A percentile compares a stretch with the other conserved stretches of the same genome.
Evolutionary conservation across 805 yeast species (phyloP).

Genomic region (Ogataea paradorogensis): DNA sequence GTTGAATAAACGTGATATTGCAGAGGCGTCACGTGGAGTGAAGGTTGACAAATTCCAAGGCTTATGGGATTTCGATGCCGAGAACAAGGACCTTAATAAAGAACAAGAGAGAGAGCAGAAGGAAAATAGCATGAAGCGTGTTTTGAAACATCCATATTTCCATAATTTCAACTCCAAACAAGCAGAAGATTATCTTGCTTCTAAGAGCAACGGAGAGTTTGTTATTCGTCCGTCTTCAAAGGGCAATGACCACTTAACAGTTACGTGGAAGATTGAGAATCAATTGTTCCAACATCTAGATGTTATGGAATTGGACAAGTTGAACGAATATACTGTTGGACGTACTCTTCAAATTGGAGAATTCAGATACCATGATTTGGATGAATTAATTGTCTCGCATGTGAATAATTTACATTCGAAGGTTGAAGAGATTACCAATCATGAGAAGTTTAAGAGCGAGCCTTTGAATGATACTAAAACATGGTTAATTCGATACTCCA

Average conservation of each 20-base stretch:
- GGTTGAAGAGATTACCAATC: slow-evolving; percentile 77
- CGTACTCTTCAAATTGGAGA: slow-evolving; percentile 59
- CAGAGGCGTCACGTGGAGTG: slow-evolving; percentile 47
- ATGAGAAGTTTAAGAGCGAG: slow-evolving; percentile 87
- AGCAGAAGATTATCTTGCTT: slow-evolving; percentile 91
- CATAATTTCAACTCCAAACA: slow-evolving; percentile 77
- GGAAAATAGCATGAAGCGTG: slow-evolving; percentile 66
- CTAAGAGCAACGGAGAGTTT: slow-evolving; percentile 84
- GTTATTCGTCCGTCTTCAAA: slow-evolving; percentile 93
- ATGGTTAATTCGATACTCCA: slow-evolving; percentile 85
- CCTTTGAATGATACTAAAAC: slow-evolving; percentile 74
- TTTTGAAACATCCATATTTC: slow-evolving; percentile 89
- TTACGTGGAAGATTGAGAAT: slow-evolving; percentile 95
- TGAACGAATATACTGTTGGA: slow-evolving; percentile 61
- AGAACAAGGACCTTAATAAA: slow-evolving; percentile 56
- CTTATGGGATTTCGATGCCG: slow-evolving; percentile 80
- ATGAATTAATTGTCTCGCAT: slow-evolving; percentile 86
- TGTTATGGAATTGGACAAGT: slow-evolving; percentile 70
- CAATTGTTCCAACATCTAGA: slow-evolving; percentile 89
- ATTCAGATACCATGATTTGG: slow-evolving; percentile 77
- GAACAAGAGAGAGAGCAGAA: slow-evolving; percentile 63
- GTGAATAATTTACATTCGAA: slow-evolving; percentile 78
- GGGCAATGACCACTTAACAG: slow-evolving; percentile 83
- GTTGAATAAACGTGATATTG: slow-evolving; percentile 62
- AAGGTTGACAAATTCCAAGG: slow-evolving; percentile 47